Evolutionary conservation across 805 yeast species (phyloP), one percentile per base, ranked within the genome.

Genomic region (Phaffomyces opuntiae): DNA sequence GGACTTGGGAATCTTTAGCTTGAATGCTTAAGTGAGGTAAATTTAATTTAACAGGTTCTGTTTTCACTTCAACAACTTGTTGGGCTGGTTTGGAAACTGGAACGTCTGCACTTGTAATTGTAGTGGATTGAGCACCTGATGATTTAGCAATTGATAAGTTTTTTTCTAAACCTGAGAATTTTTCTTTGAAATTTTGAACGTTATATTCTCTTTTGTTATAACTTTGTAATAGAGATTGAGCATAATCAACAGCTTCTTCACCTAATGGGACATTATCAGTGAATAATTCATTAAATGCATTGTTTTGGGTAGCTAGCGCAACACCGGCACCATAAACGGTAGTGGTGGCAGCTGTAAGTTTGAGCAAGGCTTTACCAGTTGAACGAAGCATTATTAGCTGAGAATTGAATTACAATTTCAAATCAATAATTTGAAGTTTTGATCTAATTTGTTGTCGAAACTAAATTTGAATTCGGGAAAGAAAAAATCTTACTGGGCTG

Each of bases 181-280:
- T 68, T 44, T 64, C 64, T 55, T 64, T 67, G 43, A 68, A 63
- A 29, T 63, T 65, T 40, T 59, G 53, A 41, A 69, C 51, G 36
- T 68, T 61, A 43, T 56, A 52, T n/a, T 58, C 61, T 36, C 48
- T 55, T 37, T 44, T 51, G 9, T 44, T 53, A 40, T 56, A 53
- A 41, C 42, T 43, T 9, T 29, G 31, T 19, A 55, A 48, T 29
- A 60, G 55, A 9, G 63, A 66, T 52, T 81, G 86, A 43, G 74
- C 66, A 9, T 60, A 54, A 44, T 77, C 76, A 29, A 82, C 72
- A 29, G 75, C 64, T 21, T 64, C 63, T 54, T 80, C 84, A 35
- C 80, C 86, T 42, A 74, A 70, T 17, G 93, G 93, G 39, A 83
- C 75, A 48, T 74, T 75, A 52, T 80, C 81, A 21, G 80, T 70